Evolutionary conservation across 768 basidiomycete species (phyloP), one percentile per base, ranked within the genome.

Genomic region (Pleurotus giganteus): DNA sequence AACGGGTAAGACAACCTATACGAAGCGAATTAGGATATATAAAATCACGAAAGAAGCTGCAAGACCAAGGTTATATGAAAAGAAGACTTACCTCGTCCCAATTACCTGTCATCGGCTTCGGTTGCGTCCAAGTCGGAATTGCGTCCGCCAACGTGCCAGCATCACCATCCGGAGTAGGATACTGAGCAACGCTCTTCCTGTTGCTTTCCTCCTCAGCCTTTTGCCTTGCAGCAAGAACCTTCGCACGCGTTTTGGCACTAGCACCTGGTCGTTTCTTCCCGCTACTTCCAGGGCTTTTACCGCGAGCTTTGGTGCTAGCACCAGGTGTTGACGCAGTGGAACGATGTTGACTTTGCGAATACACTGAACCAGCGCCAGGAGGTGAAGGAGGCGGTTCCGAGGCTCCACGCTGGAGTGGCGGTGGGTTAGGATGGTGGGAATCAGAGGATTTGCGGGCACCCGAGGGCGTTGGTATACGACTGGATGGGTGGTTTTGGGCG

Each of bases 91-190:
- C 89, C 65, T 94, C 91, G 63, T 94, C 91, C 91, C 91, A 94
- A 62, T 89, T 91, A 1, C 88, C 88, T 21, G 80, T 74, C 55
- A 71, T 72, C 23, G 77, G 80, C 24, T 85, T 73, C 23, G 89
- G 88, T 63, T 91, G 85, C 15, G 88, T 90, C 90, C 88, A 90
- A 2, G 81, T 78, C 4, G 91, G 91, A 65, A 93, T 91, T 21
- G 91, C 91, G 66, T 92, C 75, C 47, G 79, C 78, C 71, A 86
- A 72, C 45, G 81, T 74, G 56, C 76, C 75, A n/a, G 74, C 77
- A 44, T 72, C 81, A 23, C 73, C 73, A n/a, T 60, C 77, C 0
- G 84, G 80, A 1, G 77, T 74, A 5, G 89, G 88, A 69, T 91
- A 91, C 43, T 79, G 69, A 39, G 86, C 87, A n/a, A 89, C 69